Evolutionary conservation across 441 rosid species (phyloP).

Genomic region (Bruguiera hainesii): DNA sequence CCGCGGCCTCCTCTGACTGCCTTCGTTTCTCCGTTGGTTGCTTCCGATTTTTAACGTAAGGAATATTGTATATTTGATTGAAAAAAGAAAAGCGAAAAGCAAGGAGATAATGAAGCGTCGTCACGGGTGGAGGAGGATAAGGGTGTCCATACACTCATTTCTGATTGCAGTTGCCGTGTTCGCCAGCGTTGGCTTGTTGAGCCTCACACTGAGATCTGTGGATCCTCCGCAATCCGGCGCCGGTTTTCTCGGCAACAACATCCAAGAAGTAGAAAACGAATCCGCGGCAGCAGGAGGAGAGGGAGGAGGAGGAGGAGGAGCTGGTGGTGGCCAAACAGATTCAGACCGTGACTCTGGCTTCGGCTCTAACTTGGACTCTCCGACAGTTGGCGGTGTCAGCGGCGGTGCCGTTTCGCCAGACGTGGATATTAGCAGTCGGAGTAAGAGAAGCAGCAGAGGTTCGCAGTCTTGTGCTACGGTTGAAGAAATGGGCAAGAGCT

Average conservation of each 20-base stretch:
- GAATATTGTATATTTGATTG: not conserved
- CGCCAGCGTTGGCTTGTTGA: constrained; percentile 46
- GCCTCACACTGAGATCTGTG: constrained; percentile 51
- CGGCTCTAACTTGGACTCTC: not conserved
- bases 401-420: not conserved
- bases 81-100: not conserved
- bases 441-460: not conserved
- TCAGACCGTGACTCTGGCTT: not conserved
- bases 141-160: constrained; percentile 37
- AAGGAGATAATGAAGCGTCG: constrained; percentile 31
- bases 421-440: too few relatives aligned
- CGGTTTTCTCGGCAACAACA: constrained; percentile 7
- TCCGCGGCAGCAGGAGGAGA: not conserved
- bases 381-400: too few relatives aligned
- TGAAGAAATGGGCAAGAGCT: constrained; percentile 82
- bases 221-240: constrained; percentile 36
- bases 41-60: too few relatives aligned
- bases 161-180: constrained; percentile 36
- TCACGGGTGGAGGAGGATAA: constrained; percentile 43
- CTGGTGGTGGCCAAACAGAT: not conserved
- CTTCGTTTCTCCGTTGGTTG: too few relatives aligned
- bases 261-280: not conserved
- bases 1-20: too few relatives aligned
- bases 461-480: constrained; percentile 69
- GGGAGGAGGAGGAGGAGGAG: constrained; percentile 1